These are phyloP conservation scores for Drechslerella dactyloides DNA, from an alignment of 2,329 filamentous ascomycete species.

Conservation along the genomic window DNA sequence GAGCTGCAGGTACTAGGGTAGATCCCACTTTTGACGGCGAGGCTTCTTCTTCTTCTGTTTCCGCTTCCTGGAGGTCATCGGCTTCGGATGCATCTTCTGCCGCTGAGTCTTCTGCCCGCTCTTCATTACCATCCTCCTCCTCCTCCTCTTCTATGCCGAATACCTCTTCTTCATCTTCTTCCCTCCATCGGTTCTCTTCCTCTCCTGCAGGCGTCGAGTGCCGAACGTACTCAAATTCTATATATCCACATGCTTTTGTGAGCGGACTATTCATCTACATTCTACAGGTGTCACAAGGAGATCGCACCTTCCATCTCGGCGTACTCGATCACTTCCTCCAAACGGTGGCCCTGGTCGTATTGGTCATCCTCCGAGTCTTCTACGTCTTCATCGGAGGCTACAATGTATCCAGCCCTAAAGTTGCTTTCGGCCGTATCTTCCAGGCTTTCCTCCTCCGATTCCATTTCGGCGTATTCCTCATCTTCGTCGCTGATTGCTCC, in stretches of 20 bases:
- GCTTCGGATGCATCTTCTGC: neutral
- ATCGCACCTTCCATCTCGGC: conserved; percentile 40
- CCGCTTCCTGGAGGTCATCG: conserved; percentile 2
- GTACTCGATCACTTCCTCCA: conserved; percentile 19
- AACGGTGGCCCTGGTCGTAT: conserved; percentile 1
- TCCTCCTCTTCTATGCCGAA: neutral
- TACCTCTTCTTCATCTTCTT: conserved; percentile 12
- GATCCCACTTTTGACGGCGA: conserved; percentile 37
- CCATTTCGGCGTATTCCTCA: conserved; percentile 1
- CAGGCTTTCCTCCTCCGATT: neutral
- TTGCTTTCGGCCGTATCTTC: conserved; percentile 4
- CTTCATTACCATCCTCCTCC: conserved; percentile 22
- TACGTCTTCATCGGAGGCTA: conserved; percentile 1
- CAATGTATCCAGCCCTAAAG: neutral
- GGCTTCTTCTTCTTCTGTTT: conserved; percentile 3
- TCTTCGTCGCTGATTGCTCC: neutral
- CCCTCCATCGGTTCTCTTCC: conserved; percentile 10
- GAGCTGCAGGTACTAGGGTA: conserved; percentile 14
- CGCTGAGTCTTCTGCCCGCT: too few species aligned
- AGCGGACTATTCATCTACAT: neutral
- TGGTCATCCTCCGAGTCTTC: conserved; percentile 8
- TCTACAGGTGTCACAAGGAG: conserved; percentile 4
- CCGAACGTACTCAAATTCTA: conserved; percentile 22
- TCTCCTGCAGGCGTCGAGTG: conserved; percentile 2
- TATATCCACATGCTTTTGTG: conserved; percentile 2